phyloP scores from a whole-genome alignment of 768 basidiomycete genomes.

The Lenzites betulinus region DNA sequence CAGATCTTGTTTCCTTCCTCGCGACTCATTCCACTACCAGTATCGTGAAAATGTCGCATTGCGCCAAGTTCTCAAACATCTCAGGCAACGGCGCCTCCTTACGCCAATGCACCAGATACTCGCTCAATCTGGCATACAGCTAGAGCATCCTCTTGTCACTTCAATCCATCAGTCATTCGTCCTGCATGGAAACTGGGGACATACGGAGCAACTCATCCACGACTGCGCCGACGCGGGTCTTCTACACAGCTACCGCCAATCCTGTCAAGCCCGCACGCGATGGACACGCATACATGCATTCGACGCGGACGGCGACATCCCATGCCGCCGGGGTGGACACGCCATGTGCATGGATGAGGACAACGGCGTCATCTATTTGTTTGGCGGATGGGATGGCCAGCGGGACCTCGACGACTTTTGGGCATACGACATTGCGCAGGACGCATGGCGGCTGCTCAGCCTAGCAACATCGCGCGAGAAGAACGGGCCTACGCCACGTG shows the following conservation, averaged over 20 bases:
- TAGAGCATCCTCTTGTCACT: constrained; percentile 74
- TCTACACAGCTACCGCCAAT: constrained; percentile 61
- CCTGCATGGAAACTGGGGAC: constrained; percentile 62
- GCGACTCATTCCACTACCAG: constrained; percentile 38
- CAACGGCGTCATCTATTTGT: constrained; percentile 66
- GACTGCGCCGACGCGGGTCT: constrained; percentile 55
- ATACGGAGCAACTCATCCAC: constrained; percentile 55
- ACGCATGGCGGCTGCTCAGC: constrained; percentile 64
- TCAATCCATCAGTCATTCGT: constrained; percentile 65
- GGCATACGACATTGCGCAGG: constrained; percentile 61
- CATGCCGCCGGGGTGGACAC: constrained; percentile 73
- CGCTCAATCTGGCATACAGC: constrained; percentile 50
- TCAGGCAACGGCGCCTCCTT: constrained; percentile 73
- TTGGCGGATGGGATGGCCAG: constrained; percentile 79
- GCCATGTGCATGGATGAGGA: constrained; percentile 78
- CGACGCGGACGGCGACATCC: constrained; percentile 66
- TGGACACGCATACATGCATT: constrained; percentile 64
- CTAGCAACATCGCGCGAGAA: constrained; percentile 53
- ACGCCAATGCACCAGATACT: constrained; percentile 64
- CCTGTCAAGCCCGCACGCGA: constrained; percentile 56
- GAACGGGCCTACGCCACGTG: constrained; percentile 70
- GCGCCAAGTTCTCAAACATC: constrained; percentile 71
- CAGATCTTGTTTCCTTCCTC: background rate
- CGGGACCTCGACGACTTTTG: constrained; percentile 79
- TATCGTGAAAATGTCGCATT: constrained; percentile 66